A percentile compares a stretch with the other conserved stretches of the same genome.
Evolutionary conservation across 495 filamentous ascomycete species (phyloP).

Genomic region (Podospora anserina): DNA sequence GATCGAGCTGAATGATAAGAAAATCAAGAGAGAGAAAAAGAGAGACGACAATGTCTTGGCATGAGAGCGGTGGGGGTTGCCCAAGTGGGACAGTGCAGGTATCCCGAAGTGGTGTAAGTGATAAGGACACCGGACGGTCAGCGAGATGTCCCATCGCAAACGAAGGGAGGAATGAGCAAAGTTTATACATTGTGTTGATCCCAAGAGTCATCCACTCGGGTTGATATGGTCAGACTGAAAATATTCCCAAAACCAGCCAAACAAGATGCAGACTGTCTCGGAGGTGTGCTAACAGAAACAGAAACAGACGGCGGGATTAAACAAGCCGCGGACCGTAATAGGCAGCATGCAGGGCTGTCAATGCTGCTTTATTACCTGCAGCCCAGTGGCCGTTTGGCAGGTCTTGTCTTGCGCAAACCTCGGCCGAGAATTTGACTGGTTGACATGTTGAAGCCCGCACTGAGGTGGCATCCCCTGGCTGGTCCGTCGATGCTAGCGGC

Average conservation of each 20-base stretch:
- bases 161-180: not conserved
- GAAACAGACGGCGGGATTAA: not conserved
- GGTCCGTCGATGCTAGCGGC: slow-evolving; percentile 10
- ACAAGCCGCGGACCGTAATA: not conserved
- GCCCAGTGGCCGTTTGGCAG: slow-evolving; percentile 8
- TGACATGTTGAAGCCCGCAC: not conserved
- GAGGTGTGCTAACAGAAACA: not conserved
- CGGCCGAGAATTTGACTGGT: slow-evolving; percentile 1
- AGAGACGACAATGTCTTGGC: not conserved
- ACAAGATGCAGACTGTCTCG: not conserved
- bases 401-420: slow-evolving; percentile 5
- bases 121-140: slow-evolving; percentile 3
- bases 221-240: not conserved
- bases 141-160: not conserved
- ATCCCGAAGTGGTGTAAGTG: slow-evolving; percentile 18
- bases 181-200: not conserved
- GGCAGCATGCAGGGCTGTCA: not conserved
- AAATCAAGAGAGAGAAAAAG: not conserved
- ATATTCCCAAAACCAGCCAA: not conserved
- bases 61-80: not conserved
- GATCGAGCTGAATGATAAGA: not conserved
- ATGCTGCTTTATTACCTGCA: slow-evolving; percentile 13
- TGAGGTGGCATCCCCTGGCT: slow-evolving; percentile 30
- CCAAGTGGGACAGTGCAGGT: not conserved
- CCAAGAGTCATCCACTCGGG: not conserved